Conservation (phyloP, 2,329 filamentous ascomycete genomes). For the Fusarium graminum region DNA sequence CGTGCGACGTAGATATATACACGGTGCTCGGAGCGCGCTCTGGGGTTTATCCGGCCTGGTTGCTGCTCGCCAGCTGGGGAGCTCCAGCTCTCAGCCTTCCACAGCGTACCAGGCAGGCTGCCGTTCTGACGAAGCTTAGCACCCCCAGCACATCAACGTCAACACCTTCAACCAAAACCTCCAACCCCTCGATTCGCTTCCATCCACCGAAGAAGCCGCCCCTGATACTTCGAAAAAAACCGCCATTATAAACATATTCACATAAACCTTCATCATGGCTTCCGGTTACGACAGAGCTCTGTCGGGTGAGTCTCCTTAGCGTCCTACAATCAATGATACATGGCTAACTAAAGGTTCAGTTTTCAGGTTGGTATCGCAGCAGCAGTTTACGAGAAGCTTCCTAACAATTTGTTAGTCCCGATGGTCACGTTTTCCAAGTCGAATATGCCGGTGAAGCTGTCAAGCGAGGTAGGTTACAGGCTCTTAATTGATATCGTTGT, state of each 20-base stretch:
- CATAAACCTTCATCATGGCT: conserved; percentile 68
- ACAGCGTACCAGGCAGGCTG: conserved; percentile 52
- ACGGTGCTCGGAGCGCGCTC: conserved; percentile 44
- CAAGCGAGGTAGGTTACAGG: conserved; percentile 81
- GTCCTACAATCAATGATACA: conserved; percentile 49
- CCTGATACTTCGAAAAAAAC: conserved; percentile 6
- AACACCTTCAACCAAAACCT: conserved; percentile 40
- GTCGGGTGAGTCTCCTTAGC: conserved; percentile 78
- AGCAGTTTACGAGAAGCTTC: conserved; percentile 11
- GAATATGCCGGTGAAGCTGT: conserved; percentile 99
- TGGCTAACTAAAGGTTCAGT: conserved; percentile 71
- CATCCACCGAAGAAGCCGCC: conserved; percentile 22
- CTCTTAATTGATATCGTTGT: conserved; percentile 6
- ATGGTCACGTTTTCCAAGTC: conserved; percentile 99
- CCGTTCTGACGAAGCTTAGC: conserved; percentile 58
- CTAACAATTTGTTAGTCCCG: conserved; percentile 79
- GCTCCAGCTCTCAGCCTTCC: conserved; percentile 52
- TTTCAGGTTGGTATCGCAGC: conserved; percentile 74
- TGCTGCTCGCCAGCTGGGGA: conserved; percentile 35
- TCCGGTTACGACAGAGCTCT: conserved; percentile 99
- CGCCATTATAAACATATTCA: neutral
- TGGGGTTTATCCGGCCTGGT: conserved; percentile 50
- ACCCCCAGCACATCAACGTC: conserved; percentile 46
- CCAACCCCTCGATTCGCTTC: conserved; percentile 31
- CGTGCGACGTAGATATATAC: neutral